Base-by-base conservation (phyloP, 2,329 filamentous ascomycete genomes). In the Immersiporthe knoxdaviesiana region DNA sequence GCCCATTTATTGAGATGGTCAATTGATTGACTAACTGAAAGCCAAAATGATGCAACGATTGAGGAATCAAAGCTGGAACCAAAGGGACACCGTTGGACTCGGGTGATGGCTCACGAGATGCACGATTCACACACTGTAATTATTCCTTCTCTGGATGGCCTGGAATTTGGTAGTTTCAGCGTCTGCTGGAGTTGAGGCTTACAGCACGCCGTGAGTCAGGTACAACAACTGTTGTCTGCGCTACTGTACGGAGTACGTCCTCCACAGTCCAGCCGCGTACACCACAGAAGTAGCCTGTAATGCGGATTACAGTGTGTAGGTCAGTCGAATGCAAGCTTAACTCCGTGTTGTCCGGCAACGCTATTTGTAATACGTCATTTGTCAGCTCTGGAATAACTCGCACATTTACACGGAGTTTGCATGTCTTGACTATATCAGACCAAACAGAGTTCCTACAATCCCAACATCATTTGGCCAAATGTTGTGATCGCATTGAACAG, bases 301-400 rank as follows among this genome's bases (percentile, higher is more conserved):
- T n/a, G 35, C 8, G 4, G 8, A 35, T 35, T 8, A 35, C 35
- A 35, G 35, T 35, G 35, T n/a, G 4, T 4, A 14, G 24, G 50
- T 27, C n/a, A 54, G 2, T 5, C 27, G 12, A 35, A 35, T 35
- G 21, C 16, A n/a, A 37, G 30, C 56, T 59, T 59, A 59, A 59
- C 30, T 59, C 56, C 56, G 56, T 37, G 32, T 37, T n/a, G 30
- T 59, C 56, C 56, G 56, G 2, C 18, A 32, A 59, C 32, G 27
- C 27, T 18, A 56, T 30, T 30, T 56, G 52, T 56, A 6, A 56
- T 59, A 37, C 56, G 30, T 59, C 56, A 59, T 59, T 59, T 59
- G 56, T 59, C 56, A 59, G 56, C 56, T 35, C 32, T 32, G 56
- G 56, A 35, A 24, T 12, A 8, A 59, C n/a, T 59, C 56, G 56